A percentile compares a stretch with the other conserved stretches of the same genome.
Conservation (phyloP, 768 basidiomycete species). For the Mrakia gelida region DNA sequence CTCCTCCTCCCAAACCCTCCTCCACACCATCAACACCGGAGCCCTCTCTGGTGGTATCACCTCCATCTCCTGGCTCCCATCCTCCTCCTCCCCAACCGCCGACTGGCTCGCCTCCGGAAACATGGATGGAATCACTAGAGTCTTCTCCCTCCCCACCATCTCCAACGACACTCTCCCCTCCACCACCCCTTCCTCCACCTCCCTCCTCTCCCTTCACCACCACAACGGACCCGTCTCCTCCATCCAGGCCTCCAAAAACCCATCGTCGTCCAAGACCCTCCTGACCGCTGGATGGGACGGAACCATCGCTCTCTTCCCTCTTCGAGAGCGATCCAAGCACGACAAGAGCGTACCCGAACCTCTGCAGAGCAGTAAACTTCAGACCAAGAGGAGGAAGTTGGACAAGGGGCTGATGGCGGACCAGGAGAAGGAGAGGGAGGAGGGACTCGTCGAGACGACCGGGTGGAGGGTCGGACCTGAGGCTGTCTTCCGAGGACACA, state of each 20-base stretch:
- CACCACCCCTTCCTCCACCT: slow-evolving; percentile 38
- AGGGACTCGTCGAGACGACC: slow-evolving; percentile 34
- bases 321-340: slow-evolving; percentile 47
- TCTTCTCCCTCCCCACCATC: slow-evolving; percentile 43
- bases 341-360: slow-evolving; percentile 45
- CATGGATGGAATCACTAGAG: slow-evolving; percentile 43
- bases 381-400: slow-evolving; percentile 62
- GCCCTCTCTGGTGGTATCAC: slow-evolving; percentile 42
- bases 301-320: slow-evolving; percentile 63
- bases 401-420: slow-evolving; percentile 44
- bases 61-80: slow-evolving; percentile 41
- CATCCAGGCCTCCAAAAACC: slow-evolving; percentile 55
- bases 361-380: slow-evolving; percentile 37
- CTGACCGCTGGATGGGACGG: slow-evolving; percentile 85
- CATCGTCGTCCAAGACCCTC: slow-evolving; percentile 51
- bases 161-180: slow-evolving; percentile 37
- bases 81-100: slow-evolving; percentile 41
- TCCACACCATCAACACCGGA: slow-evolving; percentile 48
- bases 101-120: slow-evolving; percentile 44
- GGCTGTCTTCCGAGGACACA: slow-evolving; percentile 75
- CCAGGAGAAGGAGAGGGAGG: slow-evolving; percentile 52
- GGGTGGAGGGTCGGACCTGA: slow-evolving; percentile 56
- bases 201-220: slow-evolving; percentile 69
- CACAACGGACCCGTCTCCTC: slow-evolving; percentile 79
- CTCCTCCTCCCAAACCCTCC: slow-evolving; percentile 60